Base-by-base conservation (phyloP, 441 rosid species). In the Flueggea neowawraea region DNA sequence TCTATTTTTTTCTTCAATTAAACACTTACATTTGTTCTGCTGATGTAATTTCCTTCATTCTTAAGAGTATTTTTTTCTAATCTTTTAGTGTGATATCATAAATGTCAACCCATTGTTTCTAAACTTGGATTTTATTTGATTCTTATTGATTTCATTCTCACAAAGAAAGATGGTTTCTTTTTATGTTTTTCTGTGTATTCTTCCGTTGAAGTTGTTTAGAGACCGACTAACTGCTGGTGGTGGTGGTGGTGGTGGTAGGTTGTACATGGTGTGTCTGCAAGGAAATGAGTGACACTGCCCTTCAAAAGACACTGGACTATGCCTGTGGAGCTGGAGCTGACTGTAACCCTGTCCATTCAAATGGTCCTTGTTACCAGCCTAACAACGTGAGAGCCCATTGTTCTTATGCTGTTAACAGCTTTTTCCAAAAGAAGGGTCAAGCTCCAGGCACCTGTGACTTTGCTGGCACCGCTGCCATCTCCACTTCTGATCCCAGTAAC, bases 261-360 rank as follows among this genome's bases (percentile, higher is more conserved):
- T 72, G 77, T 28, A 54, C 78, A 28, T 93, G 96, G 96, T 93
- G 98, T 68, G 85, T 85, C 36, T 93, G 98, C 81, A 93, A 85
- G 68, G 83, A 82, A 0, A 55, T 73, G 78, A 15, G 76, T 64
- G 92, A 87, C 43, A 0, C 84, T 54, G 76, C 16, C 13, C 73
- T 90, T 49, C 98, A 93, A 69, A 77, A 72, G 68, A 75, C 96
- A 3, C 61, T 95, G 64, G 88, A 89, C 76, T 95, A 91, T 88
- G 99, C 99, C 47, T 95, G 99, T 60, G 96, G 99, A 52, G 96
- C 96, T 60, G 97, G 97, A 41, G 98, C 96, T 55, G 99, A 95
- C 69, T 95, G 99, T 60, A 43, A 54, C 11, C 75, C 87, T 16
- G 82, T 82, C 65, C 74, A 63, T 49, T 83, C 77, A 36, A 80